Conservation (phyloP, 1,284 basidiomycete genomes). For the Meira nashicola region DNA sequence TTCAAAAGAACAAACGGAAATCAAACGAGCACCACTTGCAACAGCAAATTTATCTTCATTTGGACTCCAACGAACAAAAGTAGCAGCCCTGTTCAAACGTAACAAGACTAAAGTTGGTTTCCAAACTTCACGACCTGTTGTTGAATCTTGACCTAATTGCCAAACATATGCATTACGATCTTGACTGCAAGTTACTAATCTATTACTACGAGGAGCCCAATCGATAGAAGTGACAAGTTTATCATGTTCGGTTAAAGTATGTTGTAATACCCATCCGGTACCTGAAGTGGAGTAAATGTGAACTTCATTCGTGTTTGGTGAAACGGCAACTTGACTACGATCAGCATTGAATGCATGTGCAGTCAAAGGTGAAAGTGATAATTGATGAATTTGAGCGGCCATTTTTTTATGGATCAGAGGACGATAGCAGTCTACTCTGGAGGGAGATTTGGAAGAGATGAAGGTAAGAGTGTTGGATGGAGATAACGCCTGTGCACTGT, state of each 20-base stretch:
- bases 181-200: conserved; percentile 96
- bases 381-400: conserved; percentile 56
- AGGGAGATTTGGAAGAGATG: not conserved
- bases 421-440: conserved; percentile 13
- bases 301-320: conserved; percentile 82
- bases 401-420: conserved; percentile 3
- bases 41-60: conserved; percentile 99
- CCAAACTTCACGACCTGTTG: conserved; percentile 67
- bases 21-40: conserved; percentile 76
- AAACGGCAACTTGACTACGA: conserved; percentile 80
- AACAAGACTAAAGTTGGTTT: conserved; percentile 95
- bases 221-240: conserved; percentile 97
- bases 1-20: conserved; percentile 51
- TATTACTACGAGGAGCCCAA: conserved; percentile 94
- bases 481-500: no score
- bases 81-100: conserved; percentile 91
- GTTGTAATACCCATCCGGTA: conserved; percentile 65
- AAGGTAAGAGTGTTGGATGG: no score
- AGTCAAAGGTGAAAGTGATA: conserved; percentile 78
- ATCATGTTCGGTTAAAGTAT: conserved; percentile 91
- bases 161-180: conserved; percentile 99
- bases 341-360: conserved; percentile 89
- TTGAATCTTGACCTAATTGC: conserved; percentile 71
- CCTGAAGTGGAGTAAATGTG: conserved; percentile 63
- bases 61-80: conserved; percentile 91